phyloP scores from a whole-genome alignment of 768 basidiomycete species.

The Amanita brunnescens region DNA sequence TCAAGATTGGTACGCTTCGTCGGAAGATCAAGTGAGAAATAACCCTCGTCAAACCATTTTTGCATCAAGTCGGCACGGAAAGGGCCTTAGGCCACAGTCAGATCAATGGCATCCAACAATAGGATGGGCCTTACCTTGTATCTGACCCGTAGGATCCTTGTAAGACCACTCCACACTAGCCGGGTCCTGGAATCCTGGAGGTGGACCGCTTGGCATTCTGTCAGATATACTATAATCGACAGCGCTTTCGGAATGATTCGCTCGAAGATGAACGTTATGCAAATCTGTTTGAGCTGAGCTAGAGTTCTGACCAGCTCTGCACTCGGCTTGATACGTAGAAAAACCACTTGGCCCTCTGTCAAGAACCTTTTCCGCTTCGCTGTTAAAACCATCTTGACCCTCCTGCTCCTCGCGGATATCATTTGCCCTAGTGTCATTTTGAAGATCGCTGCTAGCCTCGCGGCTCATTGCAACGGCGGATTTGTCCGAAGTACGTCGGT shows the following conservation, averaged over 20 bases:
- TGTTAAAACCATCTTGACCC: conserved; percentile 12
- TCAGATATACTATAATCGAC: not conserved
- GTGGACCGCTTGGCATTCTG: conserved; percentile 10
- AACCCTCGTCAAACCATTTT: conserved; percentile 88
- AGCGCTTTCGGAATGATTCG: conserved; percentile 7
- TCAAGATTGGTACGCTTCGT: conserved; percentile 78
- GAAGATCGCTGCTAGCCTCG: conserved; percentile 31
- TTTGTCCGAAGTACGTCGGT: conserved; percentile 58
- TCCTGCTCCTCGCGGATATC: conserved; percentile 61
- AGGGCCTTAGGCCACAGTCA: conserved; percentile 47
- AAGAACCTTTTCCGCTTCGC: not conserved
- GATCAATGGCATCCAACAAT: conserved; percentile 1
- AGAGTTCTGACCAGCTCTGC: not conserved
- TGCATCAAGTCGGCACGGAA: conserved; percentile 89
- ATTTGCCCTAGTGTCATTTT: conserved; percentile 30
- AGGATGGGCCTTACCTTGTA: conserved; percentile 61
- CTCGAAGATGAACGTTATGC: not conserved
- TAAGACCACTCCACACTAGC: conserved; percentile 81
- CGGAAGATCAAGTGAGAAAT: conserved; percentile 75
- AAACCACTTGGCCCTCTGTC: not conserved
- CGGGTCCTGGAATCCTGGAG: conserved; percentile 41
- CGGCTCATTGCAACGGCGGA: conserved; percentile 24
- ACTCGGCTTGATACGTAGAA: not conserved
- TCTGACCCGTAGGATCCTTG: conserved; percentile 82
- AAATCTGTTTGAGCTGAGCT: not conserved